Evolutionary conservation across 2,329 filamentous ascomycete genomes (phyloP).

Genomic region (Cryphonectria japonica): DNA sequence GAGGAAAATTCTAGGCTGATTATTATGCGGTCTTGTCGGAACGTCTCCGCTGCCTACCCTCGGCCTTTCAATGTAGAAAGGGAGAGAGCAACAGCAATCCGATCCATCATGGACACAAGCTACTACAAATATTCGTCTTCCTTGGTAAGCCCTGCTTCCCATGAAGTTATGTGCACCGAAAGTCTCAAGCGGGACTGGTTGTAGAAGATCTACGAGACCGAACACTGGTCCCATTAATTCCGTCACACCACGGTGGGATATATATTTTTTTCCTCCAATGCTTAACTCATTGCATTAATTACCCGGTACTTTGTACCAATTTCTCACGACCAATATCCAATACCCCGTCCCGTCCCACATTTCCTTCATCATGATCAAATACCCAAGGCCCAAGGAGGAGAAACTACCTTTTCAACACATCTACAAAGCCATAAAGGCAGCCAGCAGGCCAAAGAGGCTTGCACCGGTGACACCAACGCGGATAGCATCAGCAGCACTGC

Average conservation of each 20-base stretch:
- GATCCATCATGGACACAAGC: neutral
- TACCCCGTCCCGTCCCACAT: neutral
- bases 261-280: constrained; percentile 8
- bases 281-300: constrained; percentile 18
- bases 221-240: neutral
- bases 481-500: constrained; percentile 41
- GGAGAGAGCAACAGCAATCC: neutral
- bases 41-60: neutral
- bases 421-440: constrained; percentile 46
- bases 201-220: neutral
- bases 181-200: neutral
- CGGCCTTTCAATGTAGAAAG: neutral
- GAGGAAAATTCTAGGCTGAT: neutral
- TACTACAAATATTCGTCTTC: neutral
- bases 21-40: neutral
- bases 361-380: constrained; percentile 7
- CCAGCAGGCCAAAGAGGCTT: constrained; percentile 52
- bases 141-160: neutral
- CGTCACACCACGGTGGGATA: neutral
- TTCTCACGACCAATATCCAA: constrained; percentile 6
- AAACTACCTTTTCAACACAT: neutral
- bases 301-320: constrained; percentile 15
- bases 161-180: neutral
- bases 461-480: constrained; percentile 45
- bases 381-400: neutral